Evolutionary conservation across 345 rosid species (phyloP), one percentile per base, ranked within the genome.

Genomic region (Citrus australasica): DNA sequence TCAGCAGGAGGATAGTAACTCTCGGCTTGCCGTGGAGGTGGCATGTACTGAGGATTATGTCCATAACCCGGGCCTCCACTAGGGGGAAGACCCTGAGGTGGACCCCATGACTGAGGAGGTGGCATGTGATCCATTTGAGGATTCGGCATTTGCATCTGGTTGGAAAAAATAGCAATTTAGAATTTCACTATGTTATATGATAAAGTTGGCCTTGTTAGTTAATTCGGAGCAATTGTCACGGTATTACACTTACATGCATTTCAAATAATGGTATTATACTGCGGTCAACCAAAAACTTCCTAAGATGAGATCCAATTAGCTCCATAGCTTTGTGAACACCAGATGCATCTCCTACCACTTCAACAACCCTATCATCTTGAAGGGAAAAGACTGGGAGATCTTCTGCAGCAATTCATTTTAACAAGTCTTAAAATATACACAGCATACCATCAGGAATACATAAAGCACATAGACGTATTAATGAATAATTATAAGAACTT

Each of bases 341-440:
- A 80, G 88, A 71, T 78, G 94, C 79, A 40, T 94, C 98, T 73
- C 99, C 99, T 62, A 92, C 85, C 33, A 97, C 92, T 90, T 94
- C 98, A 67, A 97, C 97, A 82, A 93, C 98, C 88, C 98, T 87
- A 87, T 97, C 99, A 80, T 97, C 98, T 90, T 92, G 98, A 82
- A 97, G 98, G 42, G 99, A 91, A 86, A 97, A 94, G 74, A 89
- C 87, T 30, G 99, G 99, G 64, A 97, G 91, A 65, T 92, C 98
- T 79, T 97, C 98, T 97, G 90, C 87, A 89, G 64, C 72, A 83
- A 79, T 66, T 80, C 63, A 76, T 56, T 76, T 42, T 13, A 77
- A 67, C 46, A 79, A 76, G 63, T 46, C 51, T 32, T 9, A 2
- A 25, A 14, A 14, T 24, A 55, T 35, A 53, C 19, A 24, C 69